phyloP scores from a whole-genome alignment of 352 stramenopile genomes.

The Phytophthora citrophthora region DNA sequence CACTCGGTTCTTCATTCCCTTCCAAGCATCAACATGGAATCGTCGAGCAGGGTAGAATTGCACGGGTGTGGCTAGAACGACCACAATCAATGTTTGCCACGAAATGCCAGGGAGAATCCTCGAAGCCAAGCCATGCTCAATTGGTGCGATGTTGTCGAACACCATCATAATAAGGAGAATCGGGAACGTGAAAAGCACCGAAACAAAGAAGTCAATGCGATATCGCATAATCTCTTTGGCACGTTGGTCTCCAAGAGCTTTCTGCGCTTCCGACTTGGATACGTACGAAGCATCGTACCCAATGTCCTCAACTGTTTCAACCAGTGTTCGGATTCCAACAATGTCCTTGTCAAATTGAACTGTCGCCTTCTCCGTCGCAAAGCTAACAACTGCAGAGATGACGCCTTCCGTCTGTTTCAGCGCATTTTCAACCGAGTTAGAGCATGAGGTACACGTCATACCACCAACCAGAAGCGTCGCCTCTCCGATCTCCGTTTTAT shows the following conservation, averaged over 20 bases:
- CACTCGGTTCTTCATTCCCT: conserved; percentile 88
- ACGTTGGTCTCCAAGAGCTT: conserved; percentile 84
- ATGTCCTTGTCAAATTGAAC: conserved; percentile 81
- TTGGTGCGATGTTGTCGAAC: conserved; percentile 71
- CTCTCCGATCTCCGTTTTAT: conserved; percentile 67
- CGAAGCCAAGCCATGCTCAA: conserved; percentile 58
- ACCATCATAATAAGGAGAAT: conserved; percentile 94
- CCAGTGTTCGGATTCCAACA: conserved; percentile 79
- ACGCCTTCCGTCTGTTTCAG: conserved; percentile 83
- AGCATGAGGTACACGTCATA: conserved; percentile 94
- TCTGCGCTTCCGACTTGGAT: conserved; percentile 69
- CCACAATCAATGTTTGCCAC: conserved; percentile 80
- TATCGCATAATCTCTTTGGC: conserved; percentile 83
- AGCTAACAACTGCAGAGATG: conserved; percentile 78
- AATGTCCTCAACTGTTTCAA: conserved; percentile 90
- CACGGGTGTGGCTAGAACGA: conserved; percentile 93
- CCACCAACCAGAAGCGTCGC: conserved; percentile 77
- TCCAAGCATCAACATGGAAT: conserved; percentile 96
- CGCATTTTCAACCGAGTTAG: conserved; percentile 90
- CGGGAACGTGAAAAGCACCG: conserved; percentile 93
- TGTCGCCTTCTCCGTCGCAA: conserved; percentile 87
- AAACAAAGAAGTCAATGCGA: conserved; percentile 85
- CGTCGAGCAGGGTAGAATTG: conserved; percentile 94
- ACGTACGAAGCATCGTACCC: conserved; percentile 90
- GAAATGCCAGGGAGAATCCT: conserved; percentile 66